Percentiles rank a stretch among this genome's conserved stretches.
Conservation (phyloP, 164 flowering plant genomes). For the Chimonanthus praecox region DNA sequence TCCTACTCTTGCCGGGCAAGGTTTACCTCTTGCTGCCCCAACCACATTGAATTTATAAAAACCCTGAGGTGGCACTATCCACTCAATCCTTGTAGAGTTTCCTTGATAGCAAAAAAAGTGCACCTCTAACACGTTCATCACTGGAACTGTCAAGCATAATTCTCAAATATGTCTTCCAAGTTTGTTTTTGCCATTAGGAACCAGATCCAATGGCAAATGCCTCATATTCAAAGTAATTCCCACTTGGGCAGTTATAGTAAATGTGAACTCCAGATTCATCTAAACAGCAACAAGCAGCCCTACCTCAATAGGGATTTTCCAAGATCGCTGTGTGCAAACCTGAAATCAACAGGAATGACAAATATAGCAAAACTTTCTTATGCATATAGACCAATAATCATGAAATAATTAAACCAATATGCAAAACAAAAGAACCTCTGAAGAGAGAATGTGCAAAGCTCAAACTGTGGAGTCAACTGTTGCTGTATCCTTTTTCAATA, state of each 20-base stretch:
- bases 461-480: no score
- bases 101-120: slow-evolving; percentile 79
- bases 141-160: slow-evolving; percentile 47
- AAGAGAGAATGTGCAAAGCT: no score
- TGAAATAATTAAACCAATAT: no score
- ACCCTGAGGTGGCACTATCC: no score
- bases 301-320: slow-evolving; percentile 96
- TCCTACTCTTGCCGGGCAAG: no score
- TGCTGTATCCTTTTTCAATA: no score
- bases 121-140: slow-evolving; percentile 72
- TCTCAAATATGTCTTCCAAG: slow-evolving; percentile 77
- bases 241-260: slow-evolving; percentile 94
- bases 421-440: no score
- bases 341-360: slow-evolving; percentile 18
- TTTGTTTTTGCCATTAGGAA: slow-evolving; percentile 94
- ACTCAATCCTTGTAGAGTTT: slow-evolving; percentile 56
- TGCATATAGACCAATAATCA: no score
- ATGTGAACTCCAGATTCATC: slow-evolving; percentile 83
- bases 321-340: slow-evolving; percentile 90
- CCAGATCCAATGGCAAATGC: slow-evolving; percentile 97
- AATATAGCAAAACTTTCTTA: no score
- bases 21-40: no score
- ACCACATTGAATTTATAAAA: no score
- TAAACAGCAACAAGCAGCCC: slow-evolving; percentile 75
- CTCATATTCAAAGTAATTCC: slow-evolving; percentile 87